Base-by-base conservation (phyloP, 306 rosid genomes). In the Vigna mungo region DNA sequence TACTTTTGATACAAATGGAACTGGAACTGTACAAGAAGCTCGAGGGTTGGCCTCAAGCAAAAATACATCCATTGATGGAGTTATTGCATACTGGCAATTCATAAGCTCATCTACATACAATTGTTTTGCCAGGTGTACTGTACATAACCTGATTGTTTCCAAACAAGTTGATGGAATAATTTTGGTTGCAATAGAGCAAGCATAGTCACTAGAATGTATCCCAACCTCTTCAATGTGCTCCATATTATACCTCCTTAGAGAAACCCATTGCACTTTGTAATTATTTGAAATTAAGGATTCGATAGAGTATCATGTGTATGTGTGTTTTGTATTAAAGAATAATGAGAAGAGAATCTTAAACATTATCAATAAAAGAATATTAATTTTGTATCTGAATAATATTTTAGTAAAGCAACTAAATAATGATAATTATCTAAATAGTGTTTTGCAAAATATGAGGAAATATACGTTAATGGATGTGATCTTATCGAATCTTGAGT, bases 181-280 rank as follows among this genome's bases (percentile, higher is more conserved):
- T 85, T 90, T 90, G 6, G 97, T 92, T 25, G 98, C 98, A 67
- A 96, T 77, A 13, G 90, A 88, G 81, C 99, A 96, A 30, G 99
- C 99, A 46, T 98, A 96, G 79, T 92, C 98, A 20, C 99, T 98
- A 30, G 99, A 96, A 79, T 96, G 98, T 73, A 96, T 96, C 51
- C 98, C 98, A 56, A 98, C 98, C 83, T 92, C 97, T 86, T 96
- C 99, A 68, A 96, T 96, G 89, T 96, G 99, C 90, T 96, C 99
- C 99, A 96, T 96, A 20, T 20, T 20, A 20, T 20, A 20, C 21
- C 21, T 20, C 21, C 21, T 20, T 20, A 20, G 1, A 20, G 21
- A 20, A 20, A 20, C 23, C 23, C 23, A 21, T 1, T 21, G 23
- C 23, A 1, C 1, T 21, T 21, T 21, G 23, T 21, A 21, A 21